Conservation (phyloP, 2,329 filamentous ascomycete genomes). For the Pseudogymnoascus destructans region DNA sequence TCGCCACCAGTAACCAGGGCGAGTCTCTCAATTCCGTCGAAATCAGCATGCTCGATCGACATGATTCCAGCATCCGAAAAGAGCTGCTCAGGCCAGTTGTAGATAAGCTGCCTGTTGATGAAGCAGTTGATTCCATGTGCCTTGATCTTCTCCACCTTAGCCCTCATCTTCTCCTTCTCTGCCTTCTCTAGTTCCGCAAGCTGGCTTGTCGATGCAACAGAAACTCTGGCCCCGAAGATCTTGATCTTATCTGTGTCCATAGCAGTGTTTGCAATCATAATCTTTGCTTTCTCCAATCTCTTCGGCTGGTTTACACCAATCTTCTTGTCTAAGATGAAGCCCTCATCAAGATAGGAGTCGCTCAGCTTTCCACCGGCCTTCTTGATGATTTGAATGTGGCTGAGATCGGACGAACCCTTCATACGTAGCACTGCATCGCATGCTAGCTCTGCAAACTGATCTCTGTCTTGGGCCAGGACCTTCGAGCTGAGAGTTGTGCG, state of each 20-base stretch:
- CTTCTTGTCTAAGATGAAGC: constrained; percentile 98
- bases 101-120: constrained; percentile 97
- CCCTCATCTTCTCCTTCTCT: constrained; percentile 98
- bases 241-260: constrained; percentile 99
- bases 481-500: constrained; percentile 95
- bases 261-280: constrained; percentile 90
- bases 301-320: constrained; percentile 98
- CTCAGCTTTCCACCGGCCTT: constrained; percentile 95
- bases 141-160: constrained; percentile 98
- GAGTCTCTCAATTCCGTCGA: constrained; percentile 91
- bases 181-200: constrained; percentile 97
- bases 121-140: constrained; percentile 99
- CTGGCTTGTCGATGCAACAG: constrained; percentile 92
- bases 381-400: constrained; percentile 98
- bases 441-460: constrained; percentile 81
- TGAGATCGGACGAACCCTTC: constrained; percentile 82
- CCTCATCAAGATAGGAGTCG: constrained; percentile 94
- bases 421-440: constrained; percentile 84
- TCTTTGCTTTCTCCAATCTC: constrained; percentile 94
- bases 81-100: constrained; percentile 99
- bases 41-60: constrained; percentile 97
- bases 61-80: constrained; percentile 96
- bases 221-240: constrained; percentile 94
- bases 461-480: constrained; percentile 83
- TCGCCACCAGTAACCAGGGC: constrained; percentile 93